phyloP scores from a whole-genome alignment of 768 basidiomycete genomes.

The Sporobolomyces roseus region DNA sequence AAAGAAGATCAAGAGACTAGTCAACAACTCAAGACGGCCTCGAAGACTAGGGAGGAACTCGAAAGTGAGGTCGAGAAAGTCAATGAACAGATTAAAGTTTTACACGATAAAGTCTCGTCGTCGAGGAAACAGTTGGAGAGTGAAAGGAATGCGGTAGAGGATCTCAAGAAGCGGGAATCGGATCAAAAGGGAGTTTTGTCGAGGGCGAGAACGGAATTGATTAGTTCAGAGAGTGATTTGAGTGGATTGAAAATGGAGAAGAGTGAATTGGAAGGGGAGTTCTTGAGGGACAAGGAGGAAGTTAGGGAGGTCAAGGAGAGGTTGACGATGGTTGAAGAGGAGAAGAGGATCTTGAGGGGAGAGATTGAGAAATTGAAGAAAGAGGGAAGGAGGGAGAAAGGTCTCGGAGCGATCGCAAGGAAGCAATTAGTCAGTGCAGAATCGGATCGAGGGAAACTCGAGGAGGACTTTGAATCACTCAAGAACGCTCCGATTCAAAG shows the following conservation, averaged over 20 bases:
- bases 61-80: constrained; percentile 66
- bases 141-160: constrained; percentile 58
- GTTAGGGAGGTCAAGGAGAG: constrained; percentile 74
- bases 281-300: constrained; percentile 91
- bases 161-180: constrained; percentile 58
- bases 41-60: constrained; percentile 60
- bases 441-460: constrained; percentile 63
- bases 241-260: constrained; percentile 85
- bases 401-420: constrained; percentile 84
- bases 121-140: constrained; percentile 82
- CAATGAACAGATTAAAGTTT: constrained; percentile 67
- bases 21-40: constrained; percentile 65
- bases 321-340: constrained; percentile 73
- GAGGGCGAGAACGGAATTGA: constrained; percentile 70
- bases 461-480: constrained; percentile 58
- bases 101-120: constrained; percentile 76
- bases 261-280: constrained; percentile 77
- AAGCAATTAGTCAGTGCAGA: constrained; percentile 88
- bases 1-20: constrained; percentile 62
- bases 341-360: constrained; percentile 65
- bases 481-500: constrained; percentile 51
- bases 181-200: constrained; percentile 62
- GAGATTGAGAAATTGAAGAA: constrained; percentile 84
- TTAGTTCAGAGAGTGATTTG: constrained; percentile 84
- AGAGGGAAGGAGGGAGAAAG: constrained; percentile 94